phyloP scores from a whole-genome alignment of 2,329 filamentous ascomycete species.

The Aspergillus ochraceoroseus region DNA sequence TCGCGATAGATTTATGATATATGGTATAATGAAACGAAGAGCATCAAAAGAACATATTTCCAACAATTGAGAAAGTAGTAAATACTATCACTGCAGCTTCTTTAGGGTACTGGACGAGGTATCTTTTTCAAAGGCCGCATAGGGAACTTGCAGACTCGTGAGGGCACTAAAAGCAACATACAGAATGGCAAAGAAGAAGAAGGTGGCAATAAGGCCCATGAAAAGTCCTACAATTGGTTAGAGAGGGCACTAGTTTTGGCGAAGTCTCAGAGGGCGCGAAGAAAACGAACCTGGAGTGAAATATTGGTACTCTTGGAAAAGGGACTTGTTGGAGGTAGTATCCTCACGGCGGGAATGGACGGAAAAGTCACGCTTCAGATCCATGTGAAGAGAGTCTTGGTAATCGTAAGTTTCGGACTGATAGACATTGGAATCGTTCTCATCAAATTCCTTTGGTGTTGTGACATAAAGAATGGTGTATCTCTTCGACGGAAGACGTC shows the following conservation, averaged over 20 bases:
- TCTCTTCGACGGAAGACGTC: slow-evolving; percentile 48
- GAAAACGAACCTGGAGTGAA: slow-evolving; percentile 69
- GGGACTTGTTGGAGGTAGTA: slow-evolving; percentile 39
- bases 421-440: slow-evolving; percentile 48
- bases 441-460: slow-evolving; percentile 47
- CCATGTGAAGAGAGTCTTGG: slow-evolving; percentile 60
- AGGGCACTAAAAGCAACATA: slow-evolving; percentile 73
- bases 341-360: slow-evolving; percentile 30
- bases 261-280: neutral
- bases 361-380: slow-evolving; percentile 64
- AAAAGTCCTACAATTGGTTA: slow-evolving; percentile 63
- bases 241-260: neutral
- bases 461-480: slow-evolving; percentile 76
- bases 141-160: slow-evolving; percentile 77
- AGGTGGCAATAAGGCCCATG: slow-evolving; percentile 68
- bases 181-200: slow-evolving; percentile 71
- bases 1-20: slow-evolving; percentile 6
- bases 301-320: slow-evolving; percentile 91
- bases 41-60: neutral
- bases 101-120: slow-evolving; percentile 85
- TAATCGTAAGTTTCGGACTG: slow-evolving; percentile 55
- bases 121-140: slow-evolving; percentile 94
- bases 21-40: slow-evolving; percentile 2
- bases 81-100: slow-evolving; percentile 57
- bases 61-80: neutral